Evolutionary conservation across 2,329 filamentous ascomycete genomes (phyloP), one percentile per base, ranked within the genome.

Genomic region (Apiospora marii): DNA sequence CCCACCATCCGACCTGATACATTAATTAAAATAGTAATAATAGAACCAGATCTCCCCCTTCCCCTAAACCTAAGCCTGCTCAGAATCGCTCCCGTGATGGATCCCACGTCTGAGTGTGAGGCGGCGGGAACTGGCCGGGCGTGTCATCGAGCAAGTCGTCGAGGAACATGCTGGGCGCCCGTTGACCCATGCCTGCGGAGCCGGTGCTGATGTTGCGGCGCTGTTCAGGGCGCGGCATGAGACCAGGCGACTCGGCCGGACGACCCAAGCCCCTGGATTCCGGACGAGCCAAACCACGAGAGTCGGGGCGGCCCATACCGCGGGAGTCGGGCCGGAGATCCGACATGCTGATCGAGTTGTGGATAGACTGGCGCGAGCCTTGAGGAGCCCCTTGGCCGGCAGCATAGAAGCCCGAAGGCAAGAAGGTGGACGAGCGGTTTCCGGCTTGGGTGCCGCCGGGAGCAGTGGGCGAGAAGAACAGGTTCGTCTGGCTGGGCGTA

Each of bases 381-480:
- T 84, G 83, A 16, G 82, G 82, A 61, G 88, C 85, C 14, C 87
- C 87, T 44, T 87, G 87, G 30, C 92, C 89, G 6, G 94, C 89
- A 44, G 94, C 92, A 80, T 98, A 98, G 84, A 97, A 98, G 1
- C 96, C 96, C 3, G 96, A 92, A 22, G 96, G 96, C 27, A 98
- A 87, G 80, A 96, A 97, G n/a, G 87, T 87, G 1, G 94, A 97
- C 73, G 89, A 90, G 70, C 95, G 92, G 76, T 90, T 90, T 67
- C 84, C 84, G 51, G 87, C 83, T 74, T 84, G 83, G 69, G 87
- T 83, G 73, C 84, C 83, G 69, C 87, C 85, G 72, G 87, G 86
- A 1, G 95, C 95, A 0, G 96, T 98, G 0, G 96, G 96, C 10
- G 95, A 98, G 86, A 98, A 99, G 89, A 99, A 99, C 22, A 98